phyloP scores from a whole-genome alignment of 495 filamentous ascomycete species.

The Xylaria venustula region DNA sequence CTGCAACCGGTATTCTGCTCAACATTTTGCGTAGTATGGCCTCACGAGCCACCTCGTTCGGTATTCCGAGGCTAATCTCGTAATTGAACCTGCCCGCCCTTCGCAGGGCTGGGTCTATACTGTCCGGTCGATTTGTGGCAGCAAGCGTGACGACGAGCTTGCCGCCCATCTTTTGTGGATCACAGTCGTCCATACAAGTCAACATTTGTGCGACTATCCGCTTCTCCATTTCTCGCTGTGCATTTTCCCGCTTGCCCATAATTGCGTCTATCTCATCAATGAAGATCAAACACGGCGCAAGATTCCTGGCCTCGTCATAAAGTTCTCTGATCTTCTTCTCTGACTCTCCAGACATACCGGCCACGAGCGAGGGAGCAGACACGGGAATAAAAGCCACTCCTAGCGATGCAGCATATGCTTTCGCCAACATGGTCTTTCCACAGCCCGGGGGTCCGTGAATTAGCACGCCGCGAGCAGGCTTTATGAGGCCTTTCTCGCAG shows the following conservation, averaged over 20 bases:
- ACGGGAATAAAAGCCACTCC: slow-evolving; percentile 86
- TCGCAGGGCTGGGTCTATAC: slow-evolving; percentile 81
- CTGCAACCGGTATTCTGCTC: slow-evolving; percentile 62
- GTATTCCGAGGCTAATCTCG: slow-evolving; percentile 95
- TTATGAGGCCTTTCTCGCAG: slow-evolving; percentile 61
- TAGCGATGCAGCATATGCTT: slow-evolving; percentile 83
- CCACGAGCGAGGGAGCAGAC: slow-evolving; percentile 84
- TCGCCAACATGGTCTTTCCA: slow-evolving; percentile 91
- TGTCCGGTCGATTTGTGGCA: slow-evolving; percentile 90
- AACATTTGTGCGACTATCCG: slow-evolving; percentile 91
- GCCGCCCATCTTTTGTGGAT: slow-evolving; percentile 62
- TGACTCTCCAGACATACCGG: slow-evolving; percentile 94
- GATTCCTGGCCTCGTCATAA: slow-evolving; percentile 82
- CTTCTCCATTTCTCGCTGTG: slow-evolving; percentile 97
- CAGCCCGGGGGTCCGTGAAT: slow-evolving; percentile 93
- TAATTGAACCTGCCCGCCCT: slow-evolving; percentile 85
- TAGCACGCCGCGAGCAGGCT: slow-evolving; percentile 83
- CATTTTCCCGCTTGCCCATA: slow-evolving; percentile 88
- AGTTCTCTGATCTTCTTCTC: slow-evolving; percentile 91
- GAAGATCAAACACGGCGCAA: slow-evolving; percentile 90
- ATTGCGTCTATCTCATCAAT: slow-evolving; percentile 97
- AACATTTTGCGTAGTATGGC: slow-evolving; percentile 80
- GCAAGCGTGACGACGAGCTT: slow-evolving; percentile 93
- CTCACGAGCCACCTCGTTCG: slow-evolving; percentile 78
- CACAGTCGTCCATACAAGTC: slow-evolving; percentile 81